Conservation (phyloP, 768 basidiomycete species). For the Obba rivulosa region DNA sequence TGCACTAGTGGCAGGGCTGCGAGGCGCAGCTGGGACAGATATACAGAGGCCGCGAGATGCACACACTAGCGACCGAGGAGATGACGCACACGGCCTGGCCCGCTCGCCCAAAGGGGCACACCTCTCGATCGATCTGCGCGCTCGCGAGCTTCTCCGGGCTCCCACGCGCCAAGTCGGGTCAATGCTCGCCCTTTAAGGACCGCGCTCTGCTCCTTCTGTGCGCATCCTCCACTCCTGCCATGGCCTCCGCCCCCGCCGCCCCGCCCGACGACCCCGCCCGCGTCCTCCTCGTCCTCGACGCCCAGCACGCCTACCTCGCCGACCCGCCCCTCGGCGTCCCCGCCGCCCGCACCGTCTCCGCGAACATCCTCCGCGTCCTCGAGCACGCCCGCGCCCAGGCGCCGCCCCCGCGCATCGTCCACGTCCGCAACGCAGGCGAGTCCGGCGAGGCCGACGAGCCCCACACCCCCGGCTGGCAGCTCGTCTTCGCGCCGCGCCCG, state of each 20-base stretch:
- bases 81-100: too few species aligned
- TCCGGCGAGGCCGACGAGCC: constrained; percentile 56
- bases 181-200: too few species aligned
- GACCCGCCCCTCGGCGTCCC: constrained; percentile 48
- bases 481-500: constrained; percentile 46
- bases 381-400: constrained; percentile 40
- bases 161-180: too few species aligned
- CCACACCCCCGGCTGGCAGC: constrained; percentile 52
- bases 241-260: neutral
- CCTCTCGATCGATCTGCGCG: too few species aligned
- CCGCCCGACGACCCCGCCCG: constrained; percentile 23
- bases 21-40: too few species aligned
- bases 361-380: constrained; percentile 48
- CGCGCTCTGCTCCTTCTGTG: too few species aligned
- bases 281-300: constrained; percentile 56
- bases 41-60: too few species aligned
- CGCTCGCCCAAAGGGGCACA: too few species aligned
- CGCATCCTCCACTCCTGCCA: too few species aligned
- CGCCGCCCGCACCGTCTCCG: constrained; percentile 32
- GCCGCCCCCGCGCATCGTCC: constrained; percentile 47
- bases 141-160: too few species aligned
- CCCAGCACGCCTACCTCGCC: constrained; percentile 47
- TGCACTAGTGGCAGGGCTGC: too few species aligned
- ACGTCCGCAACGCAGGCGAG: constrained; percentile 64
- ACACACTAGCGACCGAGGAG: too few species aligned